phyloP scores from a whole-genome alignment of 2,329 filamentous ascomycete species.

The Arthroderma sp. region DNA sequence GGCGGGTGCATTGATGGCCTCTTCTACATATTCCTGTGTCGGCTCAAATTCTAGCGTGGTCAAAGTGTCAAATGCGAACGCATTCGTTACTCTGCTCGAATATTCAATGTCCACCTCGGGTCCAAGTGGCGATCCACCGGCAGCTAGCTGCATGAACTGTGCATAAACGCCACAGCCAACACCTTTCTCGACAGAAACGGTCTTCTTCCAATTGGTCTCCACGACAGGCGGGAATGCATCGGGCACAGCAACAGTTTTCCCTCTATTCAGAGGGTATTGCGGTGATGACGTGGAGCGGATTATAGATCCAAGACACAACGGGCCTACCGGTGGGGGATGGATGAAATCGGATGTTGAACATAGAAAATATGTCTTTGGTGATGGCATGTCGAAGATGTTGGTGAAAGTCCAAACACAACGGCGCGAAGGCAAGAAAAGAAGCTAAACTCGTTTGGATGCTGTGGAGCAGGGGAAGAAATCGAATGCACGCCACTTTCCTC shows the following conservation, averaged over 20 bases:
- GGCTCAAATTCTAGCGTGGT: neutral
- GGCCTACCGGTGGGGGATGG: neutral
- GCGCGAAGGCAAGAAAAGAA: no score
- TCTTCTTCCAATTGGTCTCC: neutral
- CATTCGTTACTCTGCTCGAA: neutral
- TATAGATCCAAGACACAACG: no score
- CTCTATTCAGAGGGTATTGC: neutral
- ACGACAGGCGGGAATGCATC: neutral
- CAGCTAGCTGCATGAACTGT: neutral
- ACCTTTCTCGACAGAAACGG: neutral
- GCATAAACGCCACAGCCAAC: neutral
- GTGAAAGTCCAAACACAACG: no score
- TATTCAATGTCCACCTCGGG: neutral
- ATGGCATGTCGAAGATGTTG: no score
- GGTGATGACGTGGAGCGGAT: no score
- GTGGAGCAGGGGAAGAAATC: no score
- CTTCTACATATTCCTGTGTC: neutral
- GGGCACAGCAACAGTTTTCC: neutral
- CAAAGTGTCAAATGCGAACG: neutral
- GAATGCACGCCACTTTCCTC: no score
- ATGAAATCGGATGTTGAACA: neutral
- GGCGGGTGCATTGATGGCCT: neutral
- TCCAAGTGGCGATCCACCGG: no score
- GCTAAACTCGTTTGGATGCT: no score
- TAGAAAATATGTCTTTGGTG: constrained; percentile 2